A percentile compares a stretch with the other conserved stretches of the same genome.
These are phyloP conservation scores for Phlyctochytrium arcticum DNA, from an alignment of 192 early-diverging fungal species.

Conservation along the genomic window DNA sequence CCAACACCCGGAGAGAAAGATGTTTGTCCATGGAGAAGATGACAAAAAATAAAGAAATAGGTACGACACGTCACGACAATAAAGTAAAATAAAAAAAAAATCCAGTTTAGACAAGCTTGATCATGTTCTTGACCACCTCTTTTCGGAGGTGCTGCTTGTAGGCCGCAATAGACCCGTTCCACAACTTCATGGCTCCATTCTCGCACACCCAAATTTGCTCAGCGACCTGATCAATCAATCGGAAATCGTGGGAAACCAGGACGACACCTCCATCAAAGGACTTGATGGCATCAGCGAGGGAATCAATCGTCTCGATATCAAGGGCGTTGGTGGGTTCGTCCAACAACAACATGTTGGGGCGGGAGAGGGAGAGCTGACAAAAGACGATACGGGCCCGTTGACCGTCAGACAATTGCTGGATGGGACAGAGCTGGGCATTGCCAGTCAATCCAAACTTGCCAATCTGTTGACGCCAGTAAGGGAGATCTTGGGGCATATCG, in stretches of 20 bases:
- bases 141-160: conserved; percentile 92
- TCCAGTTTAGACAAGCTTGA: neutral
- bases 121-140: conserved; percentile 46
- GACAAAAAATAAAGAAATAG: neutral
- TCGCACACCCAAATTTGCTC: conserved; percentile 90
- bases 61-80: neutral
- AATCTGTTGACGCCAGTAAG: conserved; percentile 87
- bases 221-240: conserved; percentile 94
- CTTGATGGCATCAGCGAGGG: conserved; percentile 94
- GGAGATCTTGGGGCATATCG: conserved; percentile 73
- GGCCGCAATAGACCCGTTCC: conserved; percentile 71
- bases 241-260: conserved; percentile 98
- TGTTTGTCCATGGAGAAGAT: neutral
- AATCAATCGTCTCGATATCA: conserved; percentile 83
- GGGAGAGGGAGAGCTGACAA: conserved; percentile 81
- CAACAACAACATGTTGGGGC: conserved; percentile 92
- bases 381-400: conserved; percentile 95
- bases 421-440: conserved; percentile 85
- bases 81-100: neutral
- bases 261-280: conserved; percentile 93
- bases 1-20: too few relatives aligned
- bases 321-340: conserved; percentile 99
- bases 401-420: conserved; percentile 88
- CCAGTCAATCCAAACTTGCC: conserved; percentile 94
- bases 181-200: conserved; percentile 68